These are phyloP conservation scores for Trichoderma pleuroti DNA, from an alignment of 2,329 filamentous ascomycete genomes.

Conservation along the genomic window DNA sequence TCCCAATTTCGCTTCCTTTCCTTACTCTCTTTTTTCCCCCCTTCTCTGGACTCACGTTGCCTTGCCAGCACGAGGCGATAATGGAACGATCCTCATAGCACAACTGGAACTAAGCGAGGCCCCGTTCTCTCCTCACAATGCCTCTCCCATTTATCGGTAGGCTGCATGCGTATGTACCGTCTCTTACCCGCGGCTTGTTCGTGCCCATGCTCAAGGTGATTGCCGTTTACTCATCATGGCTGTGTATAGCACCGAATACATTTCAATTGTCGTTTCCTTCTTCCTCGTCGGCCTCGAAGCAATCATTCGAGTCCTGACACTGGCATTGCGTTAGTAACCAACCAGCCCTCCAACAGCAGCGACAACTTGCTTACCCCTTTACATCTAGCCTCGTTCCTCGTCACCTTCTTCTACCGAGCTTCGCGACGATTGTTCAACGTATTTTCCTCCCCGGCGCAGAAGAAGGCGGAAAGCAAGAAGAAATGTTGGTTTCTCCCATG, in stretches of 20 bases:
- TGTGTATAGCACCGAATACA: slow-evolving; percentile 68
- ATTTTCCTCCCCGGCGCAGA: slow-evolving; percentile 67
- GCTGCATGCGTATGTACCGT: slow-evolving; percentile 46
- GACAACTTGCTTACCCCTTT: slow-evolving; percentile 24
- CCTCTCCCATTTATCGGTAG: slow-evolving; percentile 52
- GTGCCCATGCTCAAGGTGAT: neutral
- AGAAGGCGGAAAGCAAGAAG: slow-evolving; percentile 63
- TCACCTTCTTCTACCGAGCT: slow-evolving; percentile 75
- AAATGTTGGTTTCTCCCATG: slow-evolving; percentile 47
- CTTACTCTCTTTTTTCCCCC: neutral
- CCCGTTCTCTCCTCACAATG: slow-evolving; percentile 35
- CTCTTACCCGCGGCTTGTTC: neutral
- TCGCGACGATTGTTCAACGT: slow-evolving; percentile 81
- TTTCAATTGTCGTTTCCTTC: slow-evolving; percentile 81
- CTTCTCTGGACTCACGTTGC: neutral
- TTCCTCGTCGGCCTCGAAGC: slow-evolving; percentile 78
- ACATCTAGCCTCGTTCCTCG: slow-evolving; percentile 66
- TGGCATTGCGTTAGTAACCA: slow-evolving; percentile 70
- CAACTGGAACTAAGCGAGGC: neutral
- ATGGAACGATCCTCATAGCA: slow-evolving; percentile 3
- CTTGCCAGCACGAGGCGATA: neutral
- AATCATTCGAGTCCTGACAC: slow-evolving; percentile 77
- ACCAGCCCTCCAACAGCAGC: slow-evolving; percentile 9
- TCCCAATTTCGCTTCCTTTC: slow-evolving; percentile 3
- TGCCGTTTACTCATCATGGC: slow-evolving; percentile 2